Evolutionary conservation across 495 filamentous ascomycete species (phyloP), one percentile per base, ranked within the genome.

Genomic region (Baudoinia panamericana): DNA sequence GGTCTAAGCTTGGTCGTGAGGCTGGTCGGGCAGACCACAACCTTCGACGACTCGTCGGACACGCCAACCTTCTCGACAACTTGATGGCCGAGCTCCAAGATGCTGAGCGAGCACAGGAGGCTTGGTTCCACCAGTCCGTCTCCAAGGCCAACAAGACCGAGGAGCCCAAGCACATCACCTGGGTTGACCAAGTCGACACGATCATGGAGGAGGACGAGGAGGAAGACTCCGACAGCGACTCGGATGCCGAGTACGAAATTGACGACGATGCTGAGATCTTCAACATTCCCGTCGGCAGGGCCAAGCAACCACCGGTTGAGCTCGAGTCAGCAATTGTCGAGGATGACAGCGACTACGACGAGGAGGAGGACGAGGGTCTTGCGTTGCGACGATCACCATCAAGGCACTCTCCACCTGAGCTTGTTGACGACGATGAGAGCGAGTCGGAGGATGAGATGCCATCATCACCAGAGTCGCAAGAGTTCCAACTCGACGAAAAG

Each of bases 81-180:
- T 68, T 97, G 51, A 96, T 95, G 90, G 68, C 94, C 45, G 86
- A 93, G 57, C 82, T 97, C 13, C 76, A 82, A 60, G 82, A 92
- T 28, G 90, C 92, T 55, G 92, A 97, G 68, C 73, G 76, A 45
- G 86, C 96, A 59, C 90, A 96, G 62, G 90, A 96, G 63, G 79
- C 72, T 39, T 96, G 92, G 92, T 96, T 95, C 77, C 86, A 95
- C 73, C 77, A 88, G 63, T 84, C 82, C 44, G 83, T 95, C 63
- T 74, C 68, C 58, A 80, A 79, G 53, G 84, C 82, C 52, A 48
- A 60, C 43, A 69, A 71, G 56, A 45, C 58, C 2, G 68, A 68
- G 30, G 54, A 72, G 46, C 68, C 78, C 30, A 69, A 68, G 51
- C 84, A 84, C 68, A 75, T 93, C 56, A 79, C 88, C 74, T 93